Percentiles rank a stretch among this genome's conserved stretches.
Conservation (phyloP, 1,284 basidiomycete genomes). For the Malassezia restricta region DNA sequence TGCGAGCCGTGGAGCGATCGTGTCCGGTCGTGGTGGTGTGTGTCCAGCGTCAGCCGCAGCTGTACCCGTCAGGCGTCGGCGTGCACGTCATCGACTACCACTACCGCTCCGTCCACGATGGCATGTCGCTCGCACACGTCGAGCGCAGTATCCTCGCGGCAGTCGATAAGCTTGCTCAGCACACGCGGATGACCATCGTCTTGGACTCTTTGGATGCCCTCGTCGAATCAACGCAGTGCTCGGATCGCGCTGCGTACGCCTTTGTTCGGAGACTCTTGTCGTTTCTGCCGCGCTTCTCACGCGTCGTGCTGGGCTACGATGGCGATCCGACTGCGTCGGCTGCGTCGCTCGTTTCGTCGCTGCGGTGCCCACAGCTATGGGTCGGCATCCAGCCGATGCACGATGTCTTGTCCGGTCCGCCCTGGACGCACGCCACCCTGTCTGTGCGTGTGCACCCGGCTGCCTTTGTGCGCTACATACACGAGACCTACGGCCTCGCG, state of each 20-base stretch:
- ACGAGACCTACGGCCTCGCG: constrained; percentile 25
- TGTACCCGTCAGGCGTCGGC: constrained; percentile 2
- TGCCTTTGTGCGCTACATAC: constrained; percentile 20
- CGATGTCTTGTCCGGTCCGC: background rate
- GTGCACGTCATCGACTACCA: constrained; percentile 16
- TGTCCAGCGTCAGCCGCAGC: constrained; percentile 4
- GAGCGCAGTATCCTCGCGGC: background rate
- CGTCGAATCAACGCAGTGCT: constrained; percentile 10
- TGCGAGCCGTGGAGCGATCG: constrained; percentile 11
- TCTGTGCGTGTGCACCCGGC: constrained; percentile 18
- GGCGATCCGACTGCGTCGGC: constrained; percentile 13
- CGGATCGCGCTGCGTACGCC: constrained; percentile 7
- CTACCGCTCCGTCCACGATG: constrained; percentile 1
- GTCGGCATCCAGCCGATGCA: background rate
- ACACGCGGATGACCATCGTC: constrained; percentile 17
- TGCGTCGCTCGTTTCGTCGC: constrained; percentile 12
- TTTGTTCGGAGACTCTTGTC: constrained; percentile 15
- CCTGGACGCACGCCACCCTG: constrained; percentile 5
- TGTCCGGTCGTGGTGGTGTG: constrained; percentile 15
- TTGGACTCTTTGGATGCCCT: constrained; percentile 31
- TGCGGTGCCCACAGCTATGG: constrained; percentile 27
- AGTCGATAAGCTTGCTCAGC: background rate
- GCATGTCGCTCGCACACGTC: background rate
- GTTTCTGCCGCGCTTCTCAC: constrained; percentile 12
- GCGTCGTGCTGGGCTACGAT: constrained; percentile 22